Evolutionary conservation across 2,329 filamentous ascomycete genomes (phyloP), one percentile per base, ranked within the genome.

Genomic region (Phyllosticta paracitricarpa): DNA sequence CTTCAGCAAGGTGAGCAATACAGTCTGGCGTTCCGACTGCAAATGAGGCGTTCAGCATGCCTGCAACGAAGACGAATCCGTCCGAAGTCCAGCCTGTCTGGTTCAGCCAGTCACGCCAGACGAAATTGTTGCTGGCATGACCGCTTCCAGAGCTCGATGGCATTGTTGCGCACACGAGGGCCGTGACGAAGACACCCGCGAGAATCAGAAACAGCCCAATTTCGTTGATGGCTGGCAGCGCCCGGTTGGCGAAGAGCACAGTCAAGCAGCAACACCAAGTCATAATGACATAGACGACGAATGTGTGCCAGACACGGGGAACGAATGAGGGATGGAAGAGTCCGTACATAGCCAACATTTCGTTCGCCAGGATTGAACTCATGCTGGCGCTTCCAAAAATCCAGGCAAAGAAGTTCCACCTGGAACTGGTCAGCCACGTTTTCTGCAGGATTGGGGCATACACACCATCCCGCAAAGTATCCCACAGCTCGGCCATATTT

Each of bases 1-100:
- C 67, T 54, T 88, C 85, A 0, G 84, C 82, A 55, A 87, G 70
- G 68, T 88, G 86, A 1, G 83, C 67, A 48, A 84, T 82, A 56
- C 84, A 82, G 68, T 89, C 87, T 10, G 85, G 82, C 1, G 83
- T 82, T 6, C 86, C 87, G 10, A 89, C 82, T 54, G 83, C 82
- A 68, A 84, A 89, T 2, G 86, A 86, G 10, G 85, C 87, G 66
- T 89, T 89, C 25, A 88, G 76, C 70, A 88, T 85, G 19, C 85
- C 85, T 0, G 82, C 75, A 26, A 87, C 73, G 64, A 88, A 88
- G 2, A 84, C 84, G n/a, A 88, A 81, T 17, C 84, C 84, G 54
- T 82, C 76, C 58, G 75, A 80, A 1, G 64, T 65, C 65, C 75
- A 80, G 0, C 78, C 78, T 0, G 78, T 77, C 59, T 73, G 68